phyloP scores from a whole-genome alignment of 2,329 filamentous ascomycete genomes.

The Neodidymelliopsis sp. region DNA sequence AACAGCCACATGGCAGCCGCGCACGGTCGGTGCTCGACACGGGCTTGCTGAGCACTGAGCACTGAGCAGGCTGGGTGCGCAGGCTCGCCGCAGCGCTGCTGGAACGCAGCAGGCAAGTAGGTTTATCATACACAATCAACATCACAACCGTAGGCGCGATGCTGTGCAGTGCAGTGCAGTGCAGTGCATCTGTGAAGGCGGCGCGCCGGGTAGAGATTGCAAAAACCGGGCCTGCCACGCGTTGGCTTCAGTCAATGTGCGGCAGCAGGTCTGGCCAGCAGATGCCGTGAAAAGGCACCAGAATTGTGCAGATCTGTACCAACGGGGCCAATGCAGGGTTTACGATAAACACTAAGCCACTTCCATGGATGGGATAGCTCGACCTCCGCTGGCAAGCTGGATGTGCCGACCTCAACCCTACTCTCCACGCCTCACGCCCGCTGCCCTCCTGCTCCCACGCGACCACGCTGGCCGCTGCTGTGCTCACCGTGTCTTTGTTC shows the following conservation, averaged over 20 bases:
- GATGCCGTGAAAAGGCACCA: slow-evolving; percentile 19
- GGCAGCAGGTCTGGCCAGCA: slow-evolving; percentile 28
- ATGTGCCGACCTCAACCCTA: slow-evolving; percentile 29
- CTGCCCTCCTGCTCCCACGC: slow-evolving; percentile 25
- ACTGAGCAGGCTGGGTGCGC: neutral
- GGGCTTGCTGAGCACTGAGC: neutral
- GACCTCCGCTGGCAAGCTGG: slow-evolving; percentile 26
- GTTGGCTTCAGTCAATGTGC: slow-evolving; percentile 20
- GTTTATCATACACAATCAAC: too few relatives aligned
- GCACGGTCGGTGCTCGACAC: neutral
- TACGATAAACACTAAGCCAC: slow-evolving; percentile 27
- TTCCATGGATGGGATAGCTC: slow-evolving; percentile 28
- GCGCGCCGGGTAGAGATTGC: slow-evolving; percentile 20
- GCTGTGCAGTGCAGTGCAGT: slow-evolving; percentile 10
- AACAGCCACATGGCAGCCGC: slow-evolving; percentile 10
- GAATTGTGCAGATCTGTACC: slow-evolving; percentile 32
- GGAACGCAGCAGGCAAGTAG: slow-evolving; percentile 9
- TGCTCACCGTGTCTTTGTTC: slow-evolving; percentile 33
- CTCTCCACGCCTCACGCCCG: slow-evolving; percentile 23
- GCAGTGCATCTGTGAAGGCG: slow-evolving; percentile 8
- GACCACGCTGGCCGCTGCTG: slow-evolving; percentile 30
- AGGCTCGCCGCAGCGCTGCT: neutral
- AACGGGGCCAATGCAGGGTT: slow-evolving; percentile 30
- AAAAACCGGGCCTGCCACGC: slow-evolving; percentile 25
- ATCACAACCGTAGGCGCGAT: slow-evolving; percentile 4